Conservation (phyloP, 1,284 basidiomycete species). For the Sparassis latifolia region DNA sequence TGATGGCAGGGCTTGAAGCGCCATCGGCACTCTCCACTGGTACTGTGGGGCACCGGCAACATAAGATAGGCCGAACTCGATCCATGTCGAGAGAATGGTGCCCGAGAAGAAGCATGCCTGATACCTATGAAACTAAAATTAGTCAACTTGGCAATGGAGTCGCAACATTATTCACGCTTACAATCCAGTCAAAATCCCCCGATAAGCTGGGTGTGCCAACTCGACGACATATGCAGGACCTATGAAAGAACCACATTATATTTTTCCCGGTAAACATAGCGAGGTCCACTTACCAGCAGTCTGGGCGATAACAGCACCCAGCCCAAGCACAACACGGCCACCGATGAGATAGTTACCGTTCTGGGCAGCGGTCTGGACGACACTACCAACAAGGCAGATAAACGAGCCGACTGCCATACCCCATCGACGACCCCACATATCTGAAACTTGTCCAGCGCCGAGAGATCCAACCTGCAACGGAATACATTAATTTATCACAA, state of each 20-base stretch:
- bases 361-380: conserved; percentile 15
- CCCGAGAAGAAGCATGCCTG: conserved; percentile 19
- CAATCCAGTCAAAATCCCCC: conserved; percentile 17
- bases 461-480: conserved; percentile 7
- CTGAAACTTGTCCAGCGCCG: conserved; percentile 16
- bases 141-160: too few species aligned
- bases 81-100: conserved; percentile 19
- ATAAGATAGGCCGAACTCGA: conserved; percentile 18
- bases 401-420: conserved; percentile 17
- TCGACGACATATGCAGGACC: conserved; percentile 37
- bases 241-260: background rate
- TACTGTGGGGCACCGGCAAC: conserved; percentile 12
- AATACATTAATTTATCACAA: background rate
- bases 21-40: conserved; percentile 18
- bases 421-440: conserved; percentile 15
- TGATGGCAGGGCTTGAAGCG: conserved; percentile 16
- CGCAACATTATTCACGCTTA: conserved; percentile 1
- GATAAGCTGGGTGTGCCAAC: conserved; percentile 36
- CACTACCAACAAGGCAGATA: conserved; percentile 15
- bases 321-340: conserved; percentile 29
- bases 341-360: conserved; percentile 20
- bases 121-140: background rate
- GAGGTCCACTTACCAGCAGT: conserved; percentile 19
- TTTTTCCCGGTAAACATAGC: background rate
- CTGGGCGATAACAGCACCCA: conserved; percentile 25